Base-by-base conservation (phyloP, 139 green algal species). In the Zygnema cylindricum region DNA sequence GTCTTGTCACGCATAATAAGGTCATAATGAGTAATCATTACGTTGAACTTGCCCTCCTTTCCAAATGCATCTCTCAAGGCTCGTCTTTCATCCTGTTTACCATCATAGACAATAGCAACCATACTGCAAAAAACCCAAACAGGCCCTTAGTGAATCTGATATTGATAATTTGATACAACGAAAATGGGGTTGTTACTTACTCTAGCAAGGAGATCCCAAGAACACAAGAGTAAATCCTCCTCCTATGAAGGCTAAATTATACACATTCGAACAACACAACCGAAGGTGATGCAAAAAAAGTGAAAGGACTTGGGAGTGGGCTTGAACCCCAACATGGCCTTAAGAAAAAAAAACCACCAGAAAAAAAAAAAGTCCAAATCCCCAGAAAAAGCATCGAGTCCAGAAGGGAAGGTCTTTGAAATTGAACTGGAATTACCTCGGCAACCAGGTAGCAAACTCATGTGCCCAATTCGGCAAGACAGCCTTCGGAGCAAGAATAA, bases 401-500 rank as follows among this genome's bases (percentile, higher is more conserved):
- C n/a, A n/a, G n/a, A n/a, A n/a, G n/a, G n/a, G n/a, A n/a, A n/a
- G n/a, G n/a, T n/a, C n/a, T n/a, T n/a, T n/a, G n/a, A n/a, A n/a
- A n/a, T n/a, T n/a, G n/a, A n/a, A n/a, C 71, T 41, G 36, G 3
- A 79, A 43, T 35, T 69, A 91, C 83, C 69, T 76, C 0, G 94
- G 94, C 69, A 93, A 55, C 94, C 94, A 96, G 43, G 88, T 89
- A 36, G 78, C 84, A 76, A 95, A 95, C 91, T 96, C 94, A 35
- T 88, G 55, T 35, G 49, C 43, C 94, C 94, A 96, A 69, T 96
- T 96, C 42, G 91, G 90, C 78, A 95, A 77, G 54, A 96, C 94
- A 1, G 94, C 94, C 91, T 96, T 96, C 43, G 94, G 94, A 1
- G 93, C 94, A 7, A 96, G 71, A 7, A 96, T 91, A 32, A 96